phyloP scores from a whole-genome alignment of 805 yeast species.

The Lachancea meyersii region DNA sequence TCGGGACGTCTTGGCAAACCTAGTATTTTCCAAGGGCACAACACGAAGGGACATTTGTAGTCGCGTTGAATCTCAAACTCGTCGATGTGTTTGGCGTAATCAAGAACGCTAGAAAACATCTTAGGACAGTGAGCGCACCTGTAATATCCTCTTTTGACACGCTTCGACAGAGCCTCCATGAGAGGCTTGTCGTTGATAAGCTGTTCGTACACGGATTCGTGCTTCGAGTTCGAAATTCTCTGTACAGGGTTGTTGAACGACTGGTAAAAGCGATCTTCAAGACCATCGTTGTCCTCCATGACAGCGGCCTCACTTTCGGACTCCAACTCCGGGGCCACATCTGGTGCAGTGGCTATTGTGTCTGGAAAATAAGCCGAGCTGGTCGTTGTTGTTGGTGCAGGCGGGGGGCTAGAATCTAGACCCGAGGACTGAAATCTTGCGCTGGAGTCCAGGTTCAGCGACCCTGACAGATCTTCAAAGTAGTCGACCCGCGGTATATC shows the following conservation, averaged over 20 bases:
- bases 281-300: not conserved
- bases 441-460: not conserved
- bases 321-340: not conserved
- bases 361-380: constrained; percentile 2
- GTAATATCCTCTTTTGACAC: constrained; percentile 39
- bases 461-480: not conserved
- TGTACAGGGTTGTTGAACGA: constrained; percentile 6
- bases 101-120: constrained; percentile 35
- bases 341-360: constrained; percentile 1
- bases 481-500: constrained; percentile 1
- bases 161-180: constrained; percentile 28
- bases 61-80: constrained; percentile 34
- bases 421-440: not conserved
- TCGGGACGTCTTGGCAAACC: constrained; percentile 47
- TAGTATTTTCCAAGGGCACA: constrained; percentile 45
- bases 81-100: constrained; percentile 42
- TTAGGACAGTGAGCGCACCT: constrained; percentile 44
- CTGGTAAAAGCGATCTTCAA: constrained; percentile 4
- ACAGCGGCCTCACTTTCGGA: not conserved
- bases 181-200: constrained; percentile 25
- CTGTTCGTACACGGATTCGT: constrained; percentile 19
- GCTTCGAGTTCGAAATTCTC: not conserved
- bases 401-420: constrained; percentile 5
- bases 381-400: not conserved
- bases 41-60: constrained; percentile 40